Base-by-base conservation (phyloP, 2,329 filamentous ascomycete genomes). In the Alternaria dauci region DNA sequence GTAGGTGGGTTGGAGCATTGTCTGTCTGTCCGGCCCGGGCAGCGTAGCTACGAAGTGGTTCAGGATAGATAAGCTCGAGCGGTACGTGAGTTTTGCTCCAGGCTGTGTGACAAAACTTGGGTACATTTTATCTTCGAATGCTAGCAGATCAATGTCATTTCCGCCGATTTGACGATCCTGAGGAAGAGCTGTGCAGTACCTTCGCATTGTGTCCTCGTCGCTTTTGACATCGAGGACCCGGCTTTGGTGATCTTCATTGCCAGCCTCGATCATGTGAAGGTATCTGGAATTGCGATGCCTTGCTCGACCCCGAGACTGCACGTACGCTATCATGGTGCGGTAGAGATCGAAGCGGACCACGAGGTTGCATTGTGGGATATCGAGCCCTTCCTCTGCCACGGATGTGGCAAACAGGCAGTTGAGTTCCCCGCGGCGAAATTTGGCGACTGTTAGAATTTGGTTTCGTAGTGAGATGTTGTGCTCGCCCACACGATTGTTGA, bases 241-340 rank as follows among this genome's bases (percentile, higher is more conserved):
- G 38, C 83, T 78, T 1, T 76, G 67, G 51, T 96, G 91, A 0
- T 81, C 80, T 12, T 76, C 65, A 69, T 97, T 97, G 8, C 85
- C 86, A 1, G 78, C 73, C 73, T 98, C 94, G 2, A 92, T 76
- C 91, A 99, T 94, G 71, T 91, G 92, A 34, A 94, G 86, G 76
- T 94, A 97, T 64, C 86, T 88, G 0, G 95, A 98, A 55, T 90
- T 85, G 0, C 81, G 78, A 70, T 93, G 91, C 39, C 95, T 87
- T 12, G 95, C 95, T 55, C 95, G 87, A 0, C 95, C 95, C 63
- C 93, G 87, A 14, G 94, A 97, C 76, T 99, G 95, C 20, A 98
- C 89, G 74, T 97, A 98, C 72, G 96, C 92, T 53, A 98, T 98
- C 77, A 97, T 88, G 0, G 94, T 97, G 11, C 86, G 84, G 78